Evolutionary conservation across 164 flowering plant genomes (phyloP), one percentile per base, ranked within the genome.

Genomic region (Sedum album): DNA sequence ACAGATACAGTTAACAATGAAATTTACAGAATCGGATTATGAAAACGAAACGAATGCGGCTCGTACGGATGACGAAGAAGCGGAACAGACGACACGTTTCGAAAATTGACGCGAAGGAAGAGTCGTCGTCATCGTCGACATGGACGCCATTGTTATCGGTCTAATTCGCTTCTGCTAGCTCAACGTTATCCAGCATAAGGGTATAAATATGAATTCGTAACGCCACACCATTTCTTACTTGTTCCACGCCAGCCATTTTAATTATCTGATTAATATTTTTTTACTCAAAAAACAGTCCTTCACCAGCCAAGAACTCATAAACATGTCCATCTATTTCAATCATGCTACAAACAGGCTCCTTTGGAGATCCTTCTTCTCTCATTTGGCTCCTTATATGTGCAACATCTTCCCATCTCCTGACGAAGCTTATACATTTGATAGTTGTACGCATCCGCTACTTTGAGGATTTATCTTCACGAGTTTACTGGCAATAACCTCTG

Each of bases 261-360:
- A n/a, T n/a, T n/a, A n/a, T n/a, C n/a, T n/a, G n/a, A n/a, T n/a
- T n/a, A n/a, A n/a, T n/a, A n/a, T n/a, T 55, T 55, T 23, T 55
- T 15, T 55, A 55, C 60, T 55, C 17, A 7, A 15, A 55, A 55
- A 65, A 49, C 57, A 78, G 21, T 44, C 81, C 78, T 28, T 78
- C 81, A 61, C 74, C 74, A 46, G 81, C 76, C 49, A 73, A 65
- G 33, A 82, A 80, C 72, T 82, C 82, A 44, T 73, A 80, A 64
- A 80, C 77, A 31, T 70, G 25, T 35, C 82, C 83, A 72, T 80
- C 76, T 31, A 82, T 71, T 75, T 80, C 80, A 31, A 78, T 80
- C 70, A 75, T 73, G 71, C 83, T 80, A 65, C 81, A 71, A 48
- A 80, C 85, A 31, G 83, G 81, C 48, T 71, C 74, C 60, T 79